Conservation (phyloP, 2,329 filamentous ascomycete species). For the Beauveria australis region DNA sequence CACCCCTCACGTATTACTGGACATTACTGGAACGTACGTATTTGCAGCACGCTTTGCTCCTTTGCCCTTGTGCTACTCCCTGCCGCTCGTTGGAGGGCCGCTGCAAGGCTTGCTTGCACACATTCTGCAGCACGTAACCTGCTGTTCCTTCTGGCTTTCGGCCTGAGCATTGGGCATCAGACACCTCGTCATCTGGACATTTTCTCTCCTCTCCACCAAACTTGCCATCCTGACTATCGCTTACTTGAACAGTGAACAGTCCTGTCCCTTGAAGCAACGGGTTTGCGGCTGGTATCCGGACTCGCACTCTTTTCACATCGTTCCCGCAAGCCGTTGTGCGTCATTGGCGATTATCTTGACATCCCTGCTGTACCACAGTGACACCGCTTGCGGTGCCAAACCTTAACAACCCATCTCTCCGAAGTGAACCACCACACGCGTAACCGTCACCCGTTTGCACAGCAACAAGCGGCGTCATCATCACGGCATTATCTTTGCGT, state of each 20-base stretch:
- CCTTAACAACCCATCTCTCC: slow-evolving; percentile 4
- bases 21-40: too few relatives aligned
- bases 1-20: neutral
- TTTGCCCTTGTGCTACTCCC: slow-evolving; percentile 1
- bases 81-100: neutral
- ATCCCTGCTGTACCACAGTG: slow-evolving; percentile 6
- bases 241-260: neutral
- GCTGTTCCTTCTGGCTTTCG: neutral
- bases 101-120: neutral
- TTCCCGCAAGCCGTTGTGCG: neutral
- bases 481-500: neutral
- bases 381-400: slow-evolving; percentile 11
- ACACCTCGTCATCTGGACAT: slow-evolving; percentile 5
- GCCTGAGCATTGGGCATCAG: slow-evolving; percentile 5
- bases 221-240: neutral
- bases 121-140: neutral
- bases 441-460: slow-evolving; percentile 6
- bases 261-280: neutral
- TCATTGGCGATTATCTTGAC: slow-evolving; percentile 3
- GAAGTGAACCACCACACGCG: slow-evolving; percentile 1
- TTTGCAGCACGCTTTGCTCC: neutral
- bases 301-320: neutral
- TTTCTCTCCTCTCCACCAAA: slow-evolving; percentile 3
- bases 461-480: neutral
- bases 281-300: neutral